phyloP scores from a whole-genome alignment of 257 asterid genomes.

The Salvia hispanica region DNA sequence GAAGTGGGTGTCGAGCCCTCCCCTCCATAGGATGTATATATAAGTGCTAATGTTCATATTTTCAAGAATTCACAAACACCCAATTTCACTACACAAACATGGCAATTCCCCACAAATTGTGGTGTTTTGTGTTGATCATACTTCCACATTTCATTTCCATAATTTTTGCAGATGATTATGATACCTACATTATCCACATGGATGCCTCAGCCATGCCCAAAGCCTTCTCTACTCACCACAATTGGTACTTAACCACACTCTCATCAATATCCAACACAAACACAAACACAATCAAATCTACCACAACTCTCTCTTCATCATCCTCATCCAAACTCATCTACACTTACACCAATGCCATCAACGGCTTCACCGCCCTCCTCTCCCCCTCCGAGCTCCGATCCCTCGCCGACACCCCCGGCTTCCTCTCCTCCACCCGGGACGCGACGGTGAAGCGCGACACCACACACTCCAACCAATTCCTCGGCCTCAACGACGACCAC shows the following conservation, averaged over 20 bases:
- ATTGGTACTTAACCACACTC: conserved; percentile 61
- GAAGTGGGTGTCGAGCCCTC: conserved; percentile 6
- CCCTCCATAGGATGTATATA: conserved; percentile 34
- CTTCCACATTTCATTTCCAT: conserved; percentile 32
- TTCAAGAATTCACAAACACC: conserved; percentile 11
- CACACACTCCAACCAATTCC: conserved; percentile 56
- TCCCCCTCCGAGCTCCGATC: conserved; percentile 51
- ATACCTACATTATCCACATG: conserved; percentile 72
- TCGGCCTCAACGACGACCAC: conserved; percentile 54
- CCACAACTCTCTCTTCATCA: conserved; percentile 10
- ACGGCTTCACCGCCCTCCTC: conserved; percentile 69
- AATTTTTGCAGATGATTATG: conserved; percentile 42
- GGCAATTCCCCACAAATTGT: conserved; percentile 36
- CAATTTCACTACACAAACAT: conserved; percentile 40
- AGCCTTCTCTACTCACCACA: conserved; percentile 59
- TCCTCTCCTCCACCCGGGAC: conserved; percentile 53
- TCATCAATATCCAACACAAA: conserved; percentile 36
- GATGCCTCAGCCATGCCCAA: conserved; percentile 72
- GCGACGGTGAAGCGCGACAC: conserved; percentile 55
- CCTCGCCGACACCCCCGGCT: conserved; percentile 47
- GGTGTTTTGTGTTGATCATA: conserved; percentile 31
- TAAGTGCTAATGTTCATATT: background rate
- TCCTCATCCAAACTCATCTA: conserved; percentile 52
- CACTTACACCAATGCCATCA: conserved; percentile 54
- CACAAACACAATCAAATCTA: conserved; percentile 17